phyloP scores from a whole-genome alignment of 495 filamentous ascomycete genomes.

The Neurospora pannonica region DNA sequence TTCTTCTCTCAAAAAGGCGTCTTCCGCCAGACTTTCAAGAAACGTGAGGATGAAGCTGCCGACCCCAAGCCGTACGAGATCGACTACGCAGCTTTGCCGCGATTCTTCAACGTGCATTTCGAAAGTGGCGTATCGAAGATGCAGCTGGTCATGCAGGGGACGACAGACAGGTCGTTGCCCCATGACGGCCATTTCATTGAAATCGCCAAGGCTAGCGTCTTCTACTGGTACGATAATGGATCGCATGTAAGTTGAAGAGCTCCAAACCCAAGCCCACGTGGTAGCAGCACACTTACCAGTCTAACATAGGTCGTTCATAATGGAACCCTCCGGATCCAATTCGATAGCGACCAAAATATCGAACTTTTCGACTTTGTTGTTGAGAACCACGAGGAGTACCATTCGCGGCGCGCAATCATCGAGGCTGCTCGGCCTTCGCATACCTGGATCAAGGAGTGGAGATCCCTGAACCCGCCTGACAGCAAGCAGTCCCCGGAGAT shows the following conservation, averaged over 20 bases:
- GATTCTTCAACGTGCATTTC: constrained; percentile 76
- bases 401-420: constrained; percentile 48
- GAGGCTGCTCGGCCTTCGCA: constrained; percentile 44
- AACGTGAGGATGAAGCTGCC: constrained; percentile 31
- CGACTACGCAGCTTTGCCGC: constrained; percentile 58
- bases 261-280: neutral
- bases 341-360: constrained; percentile 60
- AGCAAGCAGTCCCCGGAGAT: constrained; percentile 62
- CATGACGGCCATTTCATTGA: constrained; percentile 58
- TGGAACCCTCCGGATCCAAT: constrained; percentile 53
- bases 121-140: constrained; percentile 73
- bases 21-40: constrained; percentile 53
- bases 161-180: constrained; percentile 43
- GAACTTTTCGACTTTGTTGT: constrained; percentile 64
- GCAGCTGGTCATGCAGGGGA: constrained; percentile 59
- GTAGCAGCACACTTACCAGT: constrained; percentile 12
- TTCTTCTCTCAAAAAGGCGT: constrained; percentile 68
- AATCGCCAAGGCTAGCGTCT: constrained; percentile 50
- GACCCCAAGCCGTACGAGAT: constrained; percentile 69
- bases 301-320: constrained; percentile 49
- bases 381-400: constrained; percentile 55
- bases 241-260: constrained; percentile 48
- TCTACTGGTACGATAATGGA: constrained; percentile 64
- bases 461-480: constrained; percentile 43
- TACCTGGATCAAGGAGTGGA: constrained; percentile 48